These are phyloP conservation scores for Gynochthodes officinalis DNA, from an alignment of 257 asterid genomes.

Conservation along the genomic window DNA sequence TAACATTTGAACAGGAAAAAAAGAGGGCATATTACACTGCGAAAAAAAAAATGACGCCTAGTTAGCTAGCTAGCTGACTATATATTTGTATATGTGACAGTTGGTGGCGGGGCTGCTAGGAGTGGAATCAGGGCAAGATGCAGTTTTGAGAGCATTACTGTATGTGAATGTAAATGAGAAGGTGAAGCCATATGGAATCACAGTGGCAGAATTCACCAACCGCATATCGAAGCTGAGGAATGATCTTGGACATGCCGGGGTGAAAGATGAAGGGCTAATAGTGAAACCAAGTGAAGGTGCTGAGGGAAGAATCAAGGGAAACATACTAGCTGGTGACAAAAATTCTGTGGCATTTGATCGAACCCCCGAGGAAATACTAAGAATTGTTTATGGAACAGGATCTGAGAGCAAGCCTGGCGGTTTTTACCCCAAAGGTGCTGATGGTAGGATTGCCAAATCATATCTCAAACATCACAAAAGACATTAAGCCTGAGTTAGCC, in stretches of 20 bases:
- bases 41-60: no score
- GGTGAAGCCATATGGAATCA: constrained; percentile 26
- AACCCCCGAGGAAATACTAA: constrained; percentile 65
- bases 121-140: constrained; percentile 57
- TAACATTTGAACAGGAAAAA: no score
- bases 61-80: no score
- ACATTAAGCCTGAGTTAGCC: not conserved
- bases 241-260: constrained; percentile 48
- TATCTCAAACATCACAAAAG: not conserved
- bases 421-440: constrained; percentile 70
- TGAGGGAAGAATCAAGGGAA: constrained; percentile 53
- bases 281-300: constrained; percentile 45
- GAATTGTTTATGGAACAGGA: constrained; percentile 66
- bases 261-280: constrained; percentile 72
- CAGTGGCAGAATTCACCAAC: constrained; percentile 40
- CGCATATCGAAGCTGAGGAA: constrained; percentile 35
- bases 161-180: constrained; percentile 1
- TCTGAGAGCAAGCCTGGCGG: constrained; percentile 61
- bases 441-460: constrained; percentile 67
- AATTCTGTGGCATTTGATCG: constrained; percentile 52
- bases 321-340: constrained; percentile 52
- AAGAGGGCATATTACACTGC: no score
- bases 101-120: constrained; percentile 48
- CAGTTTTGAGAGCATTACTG: constrained; percentile 32
- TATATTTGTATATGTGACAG: constrained; percentile 16